Percentiles rank a stretch among this genome's conserved stretches.
phyloP scores from a whole-genome alignment of 306 rosid genomes.

The Cucurbita ficifolia region DNA sequence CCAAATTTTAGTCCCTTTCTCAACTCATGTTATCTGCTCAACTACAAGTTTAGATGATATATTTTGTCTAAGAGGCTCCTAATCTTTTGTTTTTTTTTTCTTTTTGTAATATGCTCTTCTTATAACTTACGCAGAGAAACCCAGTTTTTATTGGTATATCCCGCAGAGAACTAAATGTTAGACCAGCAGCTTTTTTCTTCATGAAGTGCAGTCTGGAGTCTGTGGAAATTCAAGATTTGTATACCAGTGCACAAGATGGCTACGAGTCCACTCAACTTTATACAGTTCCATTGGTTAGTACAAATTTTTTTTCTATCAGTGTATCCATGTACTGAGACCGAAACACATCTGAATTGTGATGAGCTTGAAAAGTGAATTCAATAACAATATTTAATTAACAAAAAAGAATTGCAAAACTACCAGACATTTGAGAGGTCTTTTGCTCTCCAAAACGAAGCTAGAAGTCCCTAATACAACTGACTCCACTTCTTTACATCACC shows the following conservation, averaged over 20 bases:
- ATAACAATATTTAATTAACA: neutral
- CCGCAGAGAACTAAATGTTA: conserved; percentile 59
- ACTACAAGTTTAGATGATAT: neutral
- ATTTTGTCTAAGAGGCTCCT: neutral
- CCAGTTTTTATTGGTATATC: conserved; percentile 69
- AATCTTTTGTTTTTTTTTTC: neutral
- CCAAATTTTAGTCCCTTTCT: neutral
- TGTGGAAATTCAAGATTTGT: conserved; percentile 48
- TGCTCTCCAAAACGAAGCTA: neutral
- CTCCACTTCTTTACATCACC: neutral
- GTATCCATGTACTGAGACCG: neutral
- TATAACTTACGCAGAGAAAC: conserved; percentile 30
- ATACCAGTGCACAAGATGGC: conserved; percentile 71
- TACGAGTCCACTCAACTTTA: conserved; percentile 81
- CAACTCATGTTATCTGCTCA: neutral
- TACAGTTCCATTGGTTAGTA: conserved; percentile 59
- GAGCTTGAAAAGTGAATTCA: neutral
- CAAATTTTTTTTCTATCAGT: neutral
- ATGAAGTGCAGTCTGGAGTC: conserved; percentile 68
- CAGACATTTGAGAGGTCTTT: neutral
- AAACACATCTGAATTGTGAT: neutral
- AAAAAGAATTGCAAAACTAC: neutral
- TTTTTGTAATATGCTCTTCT: conserved; percentile 13
- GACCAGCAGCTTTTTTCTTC: conserved; percentile 74
- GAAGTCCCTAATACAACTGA: neutral